These are phyloP conservation scores for Staphylotrichum tortipilum DNA, from an alignment of 495 filamentous ascomycete genomes.

Conservation along the genomic window DNA sequence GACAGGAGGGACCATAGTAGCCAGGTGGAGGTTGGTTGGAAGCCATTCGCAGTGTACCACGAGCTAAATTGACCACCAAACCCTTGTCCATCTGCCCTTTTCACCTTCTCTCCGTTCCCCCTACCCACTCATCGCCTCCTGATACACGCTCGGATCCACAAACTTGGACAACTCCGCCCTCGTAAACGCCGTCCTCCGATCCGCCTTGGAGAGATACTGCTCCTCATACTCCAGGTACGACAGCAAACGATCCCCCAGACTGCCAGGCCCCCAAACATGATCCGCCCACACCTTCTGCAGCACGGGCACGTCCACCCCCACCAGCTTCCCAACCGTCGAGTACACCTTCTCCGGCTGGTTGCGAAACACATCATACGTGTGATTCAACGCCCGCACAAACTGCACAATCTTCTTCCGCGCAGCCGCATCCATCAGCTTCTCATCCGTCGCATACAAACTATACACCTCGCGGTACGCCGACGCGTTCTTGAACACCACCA, in stretches of 20 bases:
- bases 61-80: too few species aligned
- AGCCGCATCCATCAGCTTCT: conserved; percentile 27
- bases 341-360: conserved; percentile 28
- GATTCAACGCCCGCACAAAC: conserved; percentile 31
- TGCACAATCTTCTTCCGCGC: conserved; percentile 32
- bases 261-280: conserved; percentile 31
- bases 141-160: conserved; percentile 23
- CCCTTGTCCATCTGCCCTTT: too few species aligned
- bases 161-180: conserved; percentile 27
- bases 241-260: conserved; percentile 26
- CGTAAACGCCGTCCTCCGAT: conserved; percentile 19
- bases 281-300: conserved; percentile 33
- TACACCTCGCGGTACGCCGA: conserved; percentile 38
- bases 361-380: conserved; percentile 28
- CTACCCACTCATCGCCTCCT: conserved; percentile 8
- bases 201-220: conserved; percentile 26
- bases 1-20: too few species aligned
- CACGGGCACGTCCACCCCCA: conserved; percentile 25
- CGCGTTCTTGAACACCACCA: conserved; percentile 29
- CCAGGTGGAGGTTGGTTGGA: too few species aligned
- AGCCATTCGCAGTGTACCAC: too few species aligned
- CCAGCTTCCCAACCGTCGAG: conserved; percentile 18
- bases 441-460: conserved; percentile 32
- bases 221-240: conserved; percentile 34
- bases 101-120: too few species aligned